Percentiles rank a stretch among this genome's conserved stretches.
Evolutionary conservation across 1,284 basidiomycete genomes (phyloP).

Genomic region (Cutaneotrichosporon sp.): DNA sequence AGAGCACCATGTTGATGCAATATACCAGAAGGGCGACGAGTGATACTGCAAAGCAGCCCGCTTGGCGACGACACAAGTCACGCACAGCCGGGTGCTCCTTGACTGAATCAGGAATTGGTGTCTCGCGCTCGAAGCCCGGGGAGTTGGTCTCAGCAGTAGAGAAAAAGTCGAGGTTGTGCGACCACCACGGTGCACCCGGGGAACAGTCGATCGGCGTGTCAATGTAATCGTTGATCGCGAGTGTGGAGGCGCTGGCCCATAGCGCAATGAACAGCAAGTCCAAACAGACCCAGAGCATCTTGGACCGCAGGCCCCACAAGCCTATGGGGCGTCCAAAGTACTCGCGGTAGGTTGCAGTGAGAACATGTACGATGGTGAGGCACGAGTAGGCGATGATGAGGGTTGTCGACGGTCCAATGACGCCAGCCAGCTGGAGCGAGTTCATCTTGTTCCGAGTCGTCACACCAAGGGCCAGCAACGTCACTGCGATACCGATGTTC

Average conservation of each 20-base stretch:
- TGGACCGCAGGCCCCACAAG: conserved; percentile 52
- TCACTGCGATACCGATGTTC: conserved; percentile 50
- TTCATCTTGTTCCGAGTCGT: conserved; percentile 46
- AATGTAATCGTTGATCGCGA: conserved; percentile 54
- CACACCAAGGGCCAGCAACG: conserved; percentile 49
- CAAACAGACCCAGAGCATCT: conserved; percentile 49
- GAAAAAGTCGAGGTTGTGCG: conserved; percentile 10
- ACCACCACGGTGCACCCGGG: conserved; percentile 39
- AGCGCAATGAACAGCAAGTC: conserved; percentile 53
- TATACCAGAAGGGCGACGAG: conserved; percentile 44
- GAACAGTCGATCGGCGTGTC: conserved; percentile 53
- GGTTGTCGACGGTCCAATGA: conserved; percentile 53
- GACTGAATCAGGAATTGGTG: conserved; percentile 2
- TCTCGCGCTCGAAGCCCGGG: neutral
- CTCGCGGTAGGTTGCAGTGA: conserved; percentile 50
- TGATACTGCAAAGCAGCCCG: conserved; percentile 43
- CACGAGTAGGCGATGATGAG: conserved; percentile 52
- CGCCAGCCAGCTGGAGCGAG: conserved; percentile 37
- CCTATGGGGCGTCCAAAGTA: conserved; percentile 56
- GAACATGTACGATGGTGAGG: conserved; percentile 51
- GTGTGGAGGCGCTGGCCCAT: conserved; percentile 45
- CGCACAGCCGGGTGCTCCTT: neutral
- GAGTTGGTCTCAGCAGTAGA: neutral
- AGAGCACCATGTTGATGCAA: conserved; percentile 49
- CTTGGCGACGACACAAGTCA: conserved; percentile 44